Base-by-base conservation (phyloP, 441 rosid species). In the Adansonia rubrostipa region DNA sequence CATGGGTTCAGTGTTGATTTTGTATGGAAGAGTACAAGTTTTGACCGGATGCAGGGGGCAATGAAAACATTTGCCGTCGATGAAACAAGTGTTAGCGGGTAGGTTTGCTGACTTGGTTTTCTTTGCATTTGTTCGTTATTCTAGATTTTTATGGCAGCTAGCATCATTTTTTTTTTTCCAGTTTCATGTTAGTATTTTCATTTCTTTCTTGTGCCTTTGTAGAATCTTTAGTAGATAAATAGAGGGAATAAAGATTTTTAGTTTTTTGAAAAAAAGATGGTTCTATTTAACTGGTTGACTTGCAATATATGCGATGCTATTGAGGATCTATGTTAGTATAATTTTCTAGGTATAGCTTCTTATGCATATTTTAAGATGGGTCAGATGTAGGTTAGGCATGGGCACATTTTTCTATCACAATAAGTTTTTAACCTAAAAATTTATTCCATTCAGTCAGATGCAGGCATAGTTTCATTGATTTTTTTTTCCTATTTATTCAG, bases 31-130 rank as follows among this genome's bases (percentile, higher is more conserved):
- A 97, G 99, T 83, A 93, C 99, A 50, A 97, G 98, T 84, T 97
- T 95, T 86, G 99, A 97, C 82, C 85, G 99, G 78, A 93, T 93
- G 99, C 99, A 95, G 83, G 98, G 97, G 60, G 99, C 99, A 72
- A 95, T 97, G 99, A 95, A 97, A 89, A 92, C 93, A 77, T 95
- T 95, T 93, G 99, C 99, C 4, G 99, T 95, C 67, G 99, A 97
- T 84, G 99, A 93, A 85, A 97, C 99, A 65, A 97, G 99, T 93
- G 99, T 95, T 73, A 97, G 99, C 82, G 99, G 99, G 99, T 97
- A 84, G 76, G 99, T 84, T 84, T 20, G 60, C 74, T 66, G 71
- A 45, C 62, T 48, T 17, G 22, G 6, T 81, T 75, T 80, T 72
- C 69, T 47, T 79, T 75, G 54, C 19, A 14, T 60, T 19, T 73